These are phyloP conservation scores for Fusarium ambrosium DNA, from an alignment of 2,329 filamentous ascomycete genomes.

Conservation along the genomic window DNA sequence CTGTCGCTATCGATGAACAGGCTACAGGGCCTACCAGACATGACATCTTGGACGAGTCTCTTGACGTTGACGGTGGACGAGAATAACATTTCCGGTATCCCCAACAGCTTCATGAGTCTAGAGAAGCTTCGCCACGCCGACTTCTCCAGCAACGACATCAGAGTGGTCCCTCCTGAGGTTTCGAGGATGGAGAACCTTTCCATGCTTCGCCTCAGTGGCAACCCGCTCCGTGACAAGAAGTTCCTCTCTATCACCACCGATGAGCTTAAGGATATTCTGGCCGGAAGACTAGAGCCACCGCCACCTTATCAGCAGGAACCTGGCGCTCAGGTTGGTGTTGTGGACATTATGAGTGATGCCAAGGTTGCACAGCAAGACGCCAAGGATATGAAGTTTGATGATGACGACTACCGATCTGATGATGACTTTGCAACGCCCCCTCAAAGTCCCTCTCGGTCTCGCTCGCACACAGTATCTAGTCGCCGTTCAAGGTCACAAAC, in stretches of 20 bases:
- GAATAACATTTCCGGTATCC: constrained; percentile 83
- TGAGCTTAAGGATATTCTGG: constrained; percentile 82
- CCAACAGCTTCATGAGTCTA: constrained; percentile 79
- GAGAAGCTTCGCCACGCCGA: constrained; percentile 80
- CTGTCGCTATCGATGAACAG: constrained; percentile 87
- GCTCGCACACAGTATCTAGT: constrained; percentile 62
- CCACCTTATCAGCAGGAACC: constrained; percentile 56
- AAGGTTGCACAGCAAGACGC: constrained; percentile 26
- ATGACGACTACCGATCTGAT: constrained; percentile 65
- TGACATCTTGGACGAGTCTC: constrained; percentile 81
- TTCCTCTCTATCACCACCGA: constrained; percentile 84
- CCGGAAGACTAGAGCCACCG: constrained; percentile 73
- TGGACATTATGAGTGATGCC: constrained; percentile 39
- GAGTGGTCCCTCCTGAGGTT: constrained; percentile 79
- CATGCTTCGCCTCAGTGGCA: constrained; percentile 85
- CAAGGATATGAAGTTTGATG: constrained; percentile 37
- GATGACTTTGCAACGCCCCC: constrained; percentile 70
- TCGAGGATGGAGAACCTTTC: constrained; percentile 83
- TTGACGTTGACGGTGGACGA: constrained; percentile 82
- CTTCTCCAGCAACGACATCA: constrained; percentile 88
- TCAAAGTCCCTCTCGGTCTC: constrained; percentile 62
- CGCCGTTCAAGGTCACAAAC: constrained; percentile 61
- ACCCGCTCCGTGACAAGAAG: constrained; percentile 90
- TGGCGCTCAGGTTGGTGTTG: constrained; percentile 31
- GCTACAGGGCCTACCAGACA: constrained; percentile 77